phyloP scores from a whole-genome alignment of 352 stramenopile species.

The Salisapilia sapeloensis region DNA sequence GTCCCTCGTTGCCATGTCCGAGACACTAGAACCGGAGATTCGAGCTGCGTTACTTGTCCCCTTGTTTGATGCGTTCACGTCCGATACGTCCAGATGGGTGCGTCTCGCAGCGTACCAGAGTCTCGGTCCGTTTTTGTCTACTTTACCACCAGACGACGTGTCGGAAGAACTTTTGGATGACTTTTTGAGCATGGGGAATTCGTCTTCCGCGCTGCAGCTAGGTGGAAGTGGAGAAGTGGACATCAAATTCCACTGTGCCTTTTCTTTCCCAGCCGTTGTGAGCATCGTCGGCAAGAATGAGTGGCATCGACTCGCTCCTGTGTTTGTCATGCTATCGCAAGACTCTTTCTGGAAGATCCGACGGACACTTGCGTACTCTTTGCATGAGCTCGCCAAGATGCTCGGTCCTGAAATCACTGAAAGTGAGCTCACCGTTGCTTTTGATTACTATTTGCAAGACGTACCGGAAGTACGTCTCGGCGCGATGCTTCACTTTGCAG shows the following conservation, averaged over 20 bases:
- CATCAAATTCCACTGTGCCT: conserved; percentile 86
- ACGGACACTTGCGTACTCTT: conserved; percentile 83
- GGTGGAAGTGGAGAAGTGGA: conserved; percentile 67
- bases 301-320: conserved; percentile 60
- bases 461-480: conserved; percentile 68
- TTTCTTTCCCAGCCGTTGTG: conserved; percentile 81
- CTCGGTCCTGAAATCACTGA: conserved; percentile 70
- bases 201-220: conserved; percentile 20
- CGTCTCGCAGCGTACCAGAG: conserved; percentile 89
- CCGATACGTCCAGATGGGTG: conserved; percentile 87
- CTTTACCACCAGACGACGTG: conserved; percentile 76
- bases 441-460: conserved; percentile 75
- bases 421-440: conserved; percentile 54
- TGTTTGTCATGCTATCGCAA: conserved; percentile 65
- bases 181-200: conserved; percentile 75
- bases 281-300: conserved; percentile 47
- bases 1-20: conserved; percentile 75
- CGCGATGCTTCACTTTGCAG: conserved; percentile 69
- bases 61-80: conserved; percentile 78
- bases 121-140: conserved; percentile 47
- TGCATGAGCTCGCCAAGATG: conserved; percentile 79
- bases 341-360: conserved; percentile 83
- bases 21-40: conserved; percentile 55
- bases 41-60: conserved; percentile 73
- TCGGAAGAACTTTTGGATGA: conserved; percentile 60